Base-by-base conservation (phyloP, 2,329 filamentous ascomycete genomes). In the Albophoma yamanashiensis region DNA sequence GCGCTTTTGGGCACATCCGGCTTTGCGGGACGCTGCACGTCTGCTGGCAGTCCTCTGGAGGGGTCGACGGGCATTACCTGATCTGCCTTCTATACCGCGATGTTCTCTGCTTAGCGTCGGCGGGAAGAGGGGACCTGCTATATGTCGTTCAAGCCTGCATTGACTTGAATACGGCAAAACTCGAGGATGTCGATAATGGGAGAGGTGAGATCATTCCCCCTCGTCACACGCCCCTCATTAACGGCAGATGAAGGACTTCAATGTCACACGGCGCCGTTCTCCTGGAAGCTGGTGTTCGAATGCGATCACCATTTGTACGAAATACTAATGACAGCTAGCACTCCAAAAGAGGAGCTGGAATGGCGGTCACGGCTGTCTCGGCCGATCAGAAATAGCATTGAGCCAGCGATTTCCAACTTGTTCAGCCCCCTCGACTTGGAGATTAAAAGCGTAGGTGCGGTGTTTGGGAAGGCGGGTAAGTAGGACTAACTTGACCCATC, bases 261-360 rank as follows among this genome's bases (percentile, higher is more conserved):
- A 78, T 97, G 92, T 68, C 88, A 94, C 64, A 90, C 89, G 3
- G 89, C 90, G 0, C 86, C 89, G 0, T 90, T 90, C 71, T 94
- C 92, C 1, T 97, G 92, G 93, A 99, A 97, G 71, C 68, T 97
- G 14, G 80, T 91, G 3, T 97, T 97, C 68, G 87, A 94, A 70
- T 84, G 84, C 64, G 81, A 88, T 60, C 83, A 89, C 64, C 85
- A 89, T 62, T 78, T 93, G 58, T 93, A 90, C 70, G 93, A 97
- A 73, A 75, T 96, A 20, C 85, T 97, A 47, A 80, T 96, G 75
- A 95, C 89, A 64, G 93, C 92, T 42, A 96, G 92, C 67, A 93
- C 89, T 1, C 79, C 85, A 0, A 84, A 82, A 47, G 93, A 99
- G 70, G 91, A 94, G 67, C 77, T 82, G 55, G 85, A 88, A 67